These are phyloP conservation scores for Penicillium nordicum DNA, from an alignment of 2,329 filamentous ascomycete species.

Conservation along the genomic window DNA sequence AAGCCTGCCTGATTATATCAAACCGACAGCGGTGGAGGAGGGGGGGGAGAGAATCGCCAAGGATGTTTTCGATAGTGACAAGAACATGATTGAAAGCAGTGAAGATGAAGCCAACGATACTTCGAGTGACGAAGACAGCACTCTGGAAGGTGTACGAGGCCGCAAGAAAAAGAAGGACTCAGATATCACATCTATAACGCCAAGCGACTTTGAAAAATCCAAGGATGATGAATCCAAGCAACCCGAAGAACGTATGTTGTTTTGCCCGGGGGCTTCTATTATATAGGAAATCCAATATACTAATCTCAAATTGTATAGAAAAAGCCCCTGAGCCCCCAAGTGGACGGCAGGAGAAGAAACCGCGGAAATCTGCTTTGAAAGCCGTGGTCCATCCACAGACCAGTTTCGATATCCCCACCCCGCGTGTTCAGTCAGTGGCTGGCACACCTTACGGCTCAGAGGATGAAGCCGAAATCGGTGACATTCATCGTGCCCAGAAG, in stretches of 20 bases:
- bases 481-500: conserved; percentile 84
- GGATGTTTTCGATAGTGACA: conserved; percentile 66
- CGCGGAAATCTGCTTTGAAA: conserved; percentile 37
- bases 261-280: not conserved
- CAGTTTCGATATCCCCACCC: conserved; percentile 67
- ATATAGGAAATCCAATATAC: not conserved
- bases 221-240: conserved; percentile 56
- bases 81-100: conserved; percentile 61
- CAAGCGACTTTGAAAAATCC: conserved; percentile 29
- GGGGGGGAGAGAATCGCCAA: conserved; percentile 60
- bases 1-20: conserved; percentile 60
- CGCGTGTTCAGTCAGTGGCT: conserved; percentile 52
- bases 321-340: conserved; percentile 12
- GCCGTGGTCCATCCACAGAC: conserved; percentile 73
- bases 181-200: conserved; percentile 30
- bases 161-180: conserved; percentile 27
- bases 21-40: conserved; percentile 41
- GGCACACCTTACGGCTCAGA: conserved; percentile 74
- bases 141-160: conserved; percentile 32
- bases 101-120: conserved; percentile 54
- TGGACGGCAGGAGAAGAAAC: conserved; percentile 36
- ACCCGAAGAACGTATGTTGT: conserved; percentile 67
- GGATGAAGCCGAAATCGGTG: conserved; percentile 76
- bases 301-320: conserved; percentile 9
- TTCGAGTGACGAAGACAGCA: conserved; percentile 64